phyloP scores from a whole-genome alignment of 2,329 filamentous ascomycete genomes.

The Aspergillus nomiae region DNA sequence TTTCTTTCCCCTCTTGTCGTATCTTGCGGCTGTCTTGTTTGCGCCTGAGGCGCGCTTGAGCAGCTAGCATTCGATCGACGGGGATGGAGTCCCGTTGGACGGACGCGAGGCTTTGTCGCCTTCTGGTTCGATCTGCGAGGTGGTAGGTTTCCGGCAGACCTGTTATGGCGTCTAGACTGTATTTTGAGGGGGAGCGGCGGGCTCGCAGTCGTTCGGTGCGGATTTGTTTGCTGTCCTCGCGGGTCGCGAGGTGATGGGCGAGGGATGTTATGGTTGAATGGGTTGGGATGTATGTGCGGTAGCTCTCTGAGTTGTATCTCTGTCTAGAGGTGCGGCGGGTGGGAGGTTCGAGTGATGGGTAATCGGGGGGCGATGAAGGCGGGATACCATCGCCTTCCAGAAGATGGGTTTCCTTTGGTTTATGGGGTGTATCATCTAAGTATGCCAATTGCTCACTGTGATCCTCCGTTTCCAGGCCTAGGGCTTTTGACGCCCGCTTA shows the following conservation, averaged over 20 bases:
- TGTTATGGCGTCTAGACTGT: constrained; percentile 33
- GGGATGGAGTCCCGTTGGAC: constrained; percentile 28
- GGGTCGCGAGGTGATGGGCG: constrained; percentile 19
- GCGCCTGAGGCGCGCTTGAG: constrained; percentile 37
- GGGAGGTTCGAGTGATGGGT: constrained; percentile 26
- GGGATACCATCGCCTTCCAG: constrained; percentile 22
- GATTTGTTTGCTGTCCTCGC: constrained; percentile 22
- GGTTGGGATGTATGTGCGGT: constrained; percentile 26
- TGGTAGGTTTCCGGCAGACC: constrained; percentile 19
- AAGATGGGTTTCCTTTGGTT: constrained; percentile 15
- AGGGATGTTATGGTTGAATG: constrained; percentile 31
- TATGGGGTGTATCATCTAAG: constrained; percentile 24
- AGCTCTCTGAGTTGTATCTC: constrained; percentile 22
- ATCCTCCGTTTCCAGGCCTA: constrained; percentile 31
- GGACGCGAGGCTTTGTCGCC: constrained; percentile 24
- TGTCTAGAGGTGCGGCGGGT: constrained; percentile 25
- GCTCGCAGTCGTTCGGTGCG: constrained; percentile 25
- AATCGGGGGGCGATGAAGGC: constrained; percentile 37
- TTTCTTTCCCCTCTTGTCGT: constrained; percentile 37
- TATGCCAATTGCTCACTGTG: constrained; percentile 29
- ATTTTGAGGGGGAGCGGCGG: constrained; percentile 29
- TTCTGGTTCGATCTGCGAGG: constrained; percentile 22
- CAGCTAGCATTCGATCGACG: constrained; percentile 36
- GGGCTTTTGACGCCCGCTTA: constrained; percentile 23
- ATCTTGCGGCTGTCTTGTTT: constrained; percentile 28